Evolutionary conservation across 805 yeast genomes (phyloP).

Genomic region (Candida berthetii): DNA sequence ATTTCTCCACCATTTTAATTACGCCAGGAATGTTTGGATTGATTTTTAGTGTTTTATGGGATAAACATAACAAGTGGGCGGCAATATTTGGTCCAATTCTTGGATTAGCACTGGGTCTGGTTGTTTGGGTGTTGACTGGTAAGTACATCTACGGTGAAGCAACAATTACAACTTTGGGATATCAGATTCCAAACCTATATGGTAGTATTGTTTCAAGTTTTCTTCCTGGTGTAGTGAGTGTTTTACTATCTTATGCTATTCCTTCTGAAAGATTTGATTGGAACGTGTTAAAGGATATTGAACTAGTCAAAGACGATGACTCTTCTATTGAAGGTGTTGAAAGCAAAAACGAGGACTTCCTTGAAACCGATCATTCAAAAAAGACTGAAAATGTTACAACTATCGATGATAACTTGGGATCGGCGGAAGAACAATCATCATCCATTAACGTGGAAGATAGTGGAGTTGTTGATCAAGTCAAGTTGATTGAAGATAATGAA

Average conservation of each 20-base stretch:
- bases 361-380: neutral
- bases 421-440: too few relatives aligned
- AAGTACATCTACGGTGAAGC: constrained; percentile 25
- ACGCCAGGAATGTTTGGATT: constrained; percentile 35
- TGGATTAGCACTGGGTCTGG: constrained; percentile 29
- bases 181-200: neutral
- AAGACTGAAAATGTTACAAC: neutral
- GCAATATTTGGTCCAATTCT: constrained; percentile 32
- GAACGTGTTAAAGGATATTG: neutral
- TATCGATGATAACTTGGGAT: neutral
- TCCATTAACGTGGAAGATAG: too few relatives aligned
- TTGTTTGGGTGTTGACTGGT: constrained; percentile 32
- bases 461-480: neutral
- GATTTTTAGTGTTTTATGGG: constrained; percentile 33
- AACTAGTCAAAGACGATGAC: neutral
- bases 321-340: neutral
- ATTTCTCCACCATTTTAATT: constrained; percentile 35
- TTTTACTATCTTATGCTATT: neutral
- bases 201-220: neutral
- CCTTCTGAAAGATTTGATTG: neutral
- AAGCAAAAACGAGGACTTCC: neutral
- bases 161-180: neutral
- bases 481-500: neutral
- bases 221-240: neutral
- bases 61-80: constrained; percentile 27